Conservation (phyloP, 1,284 basidiomycete species). For the Butyriboletus appendiculatus region DNA sequence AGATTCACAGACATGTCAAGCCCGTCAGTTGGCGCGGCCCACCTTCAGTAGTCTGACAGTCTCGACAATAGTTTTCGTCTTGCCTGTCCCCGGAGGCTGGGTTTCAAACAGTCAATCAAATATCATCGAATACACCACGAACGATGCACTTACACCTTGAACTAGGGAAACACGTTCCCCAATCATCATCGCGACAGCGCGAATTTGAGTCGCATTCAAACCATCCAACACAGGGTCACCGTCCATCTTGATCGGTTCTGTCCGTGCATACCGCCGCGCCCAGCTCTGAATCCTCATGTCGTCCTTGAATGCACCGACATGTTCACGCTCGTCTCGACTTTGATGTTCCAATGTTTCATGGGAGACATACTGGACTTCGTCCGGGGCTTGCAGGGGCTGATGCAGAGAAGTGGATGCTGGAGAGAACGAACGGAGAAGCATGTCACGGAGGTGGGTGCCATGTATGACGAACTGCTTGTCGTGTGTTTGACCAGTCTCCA, state of each 20-base stretch:
- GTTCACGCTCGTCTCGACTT: conserved; percentile 23
- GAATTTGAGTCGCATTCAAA: conserved; percentile 79
- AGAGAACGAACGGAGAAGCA: conserved; percentile 58
- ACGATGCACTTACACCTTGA: conserved; percentile 69
- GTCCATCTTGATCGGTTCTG: conserved; percentile 66
- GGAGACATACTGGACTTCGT: conserved; percentile 39
- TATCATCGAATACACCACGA: background rate
- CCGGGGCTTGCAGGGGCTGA: conserved; percentile 34
- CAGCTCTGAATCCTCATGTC: conserved; percentile 77
- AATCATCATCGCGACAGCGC: conserved; percentile 88
- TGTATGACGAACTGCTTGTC: conserved; percentile 54
- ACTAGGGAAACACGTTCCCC: conserved; percentile 78
- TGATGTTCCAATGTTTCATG: conserved; percentile 39
- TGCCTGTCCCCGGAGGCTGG: conserved; percentile 94
- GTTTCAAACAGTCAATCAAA: conserved; percentile 7
- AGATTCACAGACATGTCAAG: background rate
- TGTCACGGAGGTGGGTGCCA: conserved; percentile 71
- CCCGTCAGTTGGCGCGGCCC: conserved; percentile 5
- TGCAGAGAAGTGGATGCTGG: conserved; percentile 31
- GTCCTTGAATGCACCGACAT: conserved; percentile 59
- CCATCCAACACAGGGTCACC: conserved; percentile 75
- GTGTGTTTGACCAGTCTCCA: conserved; percentile 38
- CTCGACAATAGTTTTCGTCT: conserved; percentile 91
- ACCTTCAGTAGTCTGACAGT: conserved; percentile 83
- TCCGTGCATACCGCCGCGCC: conserved; percentile 64